Conservation (phyloP, 2,329 filamentous ascomycete genomes). For the Fusarium sororula region DNA sequence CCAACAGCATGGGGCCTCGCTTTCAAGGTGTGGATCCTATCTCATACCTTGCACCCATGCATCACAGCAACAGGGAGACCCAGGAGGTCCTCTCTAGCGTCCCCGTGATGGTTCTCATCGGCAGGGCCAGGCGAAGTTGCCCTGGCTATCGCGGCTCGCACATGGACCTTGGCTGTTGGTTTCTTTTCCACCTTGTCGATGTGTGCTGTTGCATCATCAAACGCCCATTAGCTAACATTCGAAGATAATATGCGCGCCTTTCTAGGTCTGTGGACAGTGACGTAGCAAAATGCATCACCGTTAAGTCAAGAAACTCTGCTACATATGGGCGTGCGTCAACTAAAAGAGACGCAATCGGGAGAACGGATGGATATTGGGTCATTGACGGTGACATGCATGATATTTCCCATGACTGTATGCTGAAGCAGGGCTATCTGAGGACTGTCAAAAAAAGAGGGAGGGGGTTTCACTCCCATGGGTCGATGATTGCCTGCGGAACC, state of each 20-base stretch:
- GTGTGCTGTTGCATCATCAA: constrained; percentile 18
- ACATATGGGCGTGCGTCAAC: constrained; percentile 14
- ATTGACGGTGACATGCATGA: constrained; percentile 33
- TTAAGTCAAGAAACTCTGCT: constrained; percentile 36
- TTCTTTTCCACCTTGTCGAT: constrained; percentile 21
- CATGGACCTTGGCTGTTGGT: constrained; percentile 32
- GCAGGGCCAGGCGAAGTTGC: constrained; percentile 19
- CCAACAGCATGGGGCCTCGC: constrained; percentile 38
- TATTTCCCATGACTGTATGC: constrained; percentile 27
- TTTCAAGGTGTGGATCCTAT: constrained; percentile 33
- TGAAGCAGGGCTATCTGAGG: constrained; percentile 24
- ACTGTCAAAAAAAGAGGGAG: constrained; percentile 22
- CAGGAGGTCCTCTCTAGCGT: constrained; percentile 15
- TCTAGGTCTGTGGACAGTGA: constrained; percentile 2
- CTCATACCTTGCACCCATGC: constrained; percentile 19
- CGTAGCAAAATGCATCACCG: constrained; percentile 7
- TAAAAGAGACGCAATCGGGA: constrained; percentile 24
- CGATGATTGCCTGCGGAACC: constrained; percentile 14
- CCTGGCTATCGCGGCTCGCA: constrained; percentile 43
- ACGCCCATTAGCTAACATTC: constrained; percentile 8
- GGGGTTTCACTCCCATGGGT: constrained; percentile 10
- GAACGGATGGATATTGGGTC: constrained; percentile 26
- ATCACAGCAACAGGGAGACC: constrained; percentile 26
- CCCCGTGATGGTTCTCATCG: constrained; percentile 38
- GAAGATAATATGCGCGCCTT: constrained; percentile 14